Evolutionary conservation across 805 yeast genomes (phyloP), one percentile per base, ranked within the genome.

Genomic region (Metschnikowia colocasiae): DNA sequence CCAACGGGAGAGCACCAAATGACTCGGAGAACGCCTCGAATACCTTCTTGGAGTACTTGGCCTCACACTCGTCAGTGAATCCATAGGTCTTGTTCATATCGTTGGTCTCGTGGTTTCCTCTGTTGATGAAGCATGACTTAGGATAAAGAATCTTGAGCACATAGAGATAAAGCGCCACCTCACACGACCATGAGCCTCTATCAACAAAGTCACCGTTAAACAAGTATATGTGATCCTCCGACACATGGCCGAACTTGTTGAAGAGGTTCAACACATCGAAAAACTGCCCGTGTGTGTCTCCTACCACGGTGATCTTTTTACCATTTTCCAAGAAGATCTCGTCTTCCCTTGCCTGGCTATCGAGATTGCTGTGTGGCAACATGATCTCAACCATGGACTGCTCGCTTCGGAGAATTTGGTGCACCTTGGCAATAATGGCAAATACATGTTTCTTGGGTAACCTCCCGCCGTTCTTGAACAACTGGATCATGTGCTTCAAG

Each of bases 201-300:
- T 94, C 99, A 3, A 94, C 99, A 68, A 94, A 92, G 68, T 94
- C 99, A 37, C 99, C 99, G 60, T 94, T 94, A 73, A 94, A 92
- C 40, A 94, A 67, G 62, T 87, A 94, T 4, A 82, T 75, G 62
- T 91, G 97, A 3, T 69, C 65, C 2, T 75, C 71, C 3, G 74
- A 61, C 0, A 92, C 95, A 56, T 74, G 67, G 13, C 98, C 98
- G 60, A 82, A 91, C 37, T 63, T 74, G 29, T 76, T 65, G 65
- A 94, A 92, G 45, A 94, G 75, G 61, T 90, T 85, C 59, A 92
- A 67, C 44, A 94, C 82, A 63, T 94, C 99, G 59, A 79, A 92
- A 63, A 86, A 90, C 67, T 94, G 99, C 34, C 99, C 99, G 64
- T 94, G 99, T 0, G 97, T 92, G 65, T 94, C 99, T 55, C 99